phyloP scores from a whole-genome alignment of 495 filamentous ascomycete species.

The Annulohypoxylon maeteangense region DNA sequence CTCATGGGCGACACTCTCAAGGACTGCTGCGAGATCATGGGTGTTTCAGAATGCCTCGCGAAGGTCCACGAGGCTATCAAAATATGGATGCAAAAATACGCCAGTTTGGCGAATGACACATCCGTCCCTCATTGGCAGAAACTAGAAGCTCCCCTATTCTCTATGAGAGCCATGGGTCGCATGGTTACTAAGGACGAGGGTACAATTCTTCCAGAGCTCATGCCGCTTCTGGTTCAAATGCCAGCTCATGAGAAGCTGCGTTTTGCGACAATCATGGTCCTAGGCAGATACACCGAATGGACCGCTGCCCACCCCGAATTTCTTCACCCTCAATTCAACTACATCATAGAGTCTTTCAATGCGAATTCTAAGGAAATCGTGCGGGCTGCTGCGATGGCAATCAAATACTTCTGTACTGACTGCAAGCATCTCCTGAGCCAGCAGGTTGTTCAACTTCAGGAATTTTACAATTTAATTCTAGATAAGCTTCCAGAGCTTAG shows the following conservation, averaged over 20 bases:
- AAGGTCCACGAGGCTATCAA: conserved; percentile 88
- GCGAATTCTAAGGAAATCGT: conserved; percentile 87
- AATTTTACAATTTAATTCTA: conserved; percentile 88
- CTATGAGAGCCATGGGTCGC: conserved; percentile 94
- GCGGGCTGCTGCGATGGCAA: conserved; percentile 88
- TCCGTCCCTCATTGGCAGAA: conserved; percentile 97
- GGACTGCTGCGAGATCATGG: conserved; percentile 96
- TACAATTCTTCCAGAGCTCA: conserved; percentile 85
- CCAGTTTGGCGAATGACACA: conserved; percentile 72
- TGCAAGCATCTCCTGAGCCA: conserved; percentile 85
- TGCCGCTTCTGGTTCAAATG: conserved; percentile 91
- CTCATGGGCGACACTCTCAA: conserved; percentile 98
- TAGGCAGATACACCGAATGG: conserved; percentile 98
- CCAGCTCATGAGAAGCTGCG: conserved; percentile 95
- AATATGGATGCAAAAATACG: conserved; percentile 85
- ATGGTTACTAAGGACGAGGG: conserved; percentile 93
- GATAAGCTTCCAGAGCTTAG: conserved; percentile 84
- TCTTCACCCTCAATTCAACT: conserved; percentile 89
- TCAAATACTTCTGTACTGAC: conserved; percentile 96
- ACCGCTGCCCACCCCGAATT: conserved; percentile 93
- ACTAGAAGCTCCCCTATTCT: conserved; percentile 94
- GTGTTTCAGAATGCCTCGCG: conserved; percentile 84
- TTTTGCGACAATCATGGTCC: conserved; percentile 96
- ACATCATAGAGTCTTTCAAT: conserved; percentile 90
- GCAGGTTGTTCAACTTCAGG: conserved; percentile 84